Percentiles rank a stretch among this genome's conserved stretches.
These are phyloP conservation scores for Carnegiea gigantea DNA, from an alignment of 179 eudicot genomes.

Conservation along the genomic window DNA sequence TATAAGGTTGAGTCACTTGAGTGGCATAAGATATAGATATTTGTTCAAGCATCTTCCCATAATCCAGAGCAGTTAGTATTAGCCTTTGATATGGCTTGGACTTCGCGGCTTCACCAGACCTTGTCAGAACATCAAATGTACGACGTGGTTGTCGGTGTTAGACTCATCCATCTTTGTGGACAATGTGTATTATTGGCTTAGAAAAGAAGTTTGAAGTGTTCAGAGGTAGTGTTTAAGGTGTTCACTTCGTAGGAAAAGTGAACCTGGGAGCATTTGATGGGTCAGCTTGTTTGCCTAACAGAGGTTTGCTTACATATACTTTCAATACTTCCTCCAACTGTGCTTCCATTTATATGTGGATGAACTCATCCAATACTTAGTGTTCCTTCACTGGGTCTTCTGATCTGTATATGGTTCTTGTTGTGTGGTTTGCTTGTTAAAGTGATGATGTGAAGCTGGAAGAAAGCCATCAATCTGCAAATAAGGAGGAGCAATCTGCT, in stretches of 20 bases:
- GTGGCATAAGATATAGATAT: no score
- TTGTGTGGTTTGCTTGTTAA: constrained; percentile 6
- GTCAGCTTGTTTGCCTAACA: not conserved
- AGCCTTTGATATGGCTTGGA: not conserved
- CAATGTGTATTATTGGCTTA: no score
- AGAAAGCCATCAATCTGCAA: constrained; percentile 10
- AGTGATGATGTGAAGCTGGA: constrained; percentile 13
- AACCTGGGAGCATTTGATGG: not conserved
- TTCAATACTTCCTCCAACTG: not conserved
- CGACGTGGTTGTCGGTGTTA: no score
- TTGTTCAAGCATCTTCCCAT: not conserved
- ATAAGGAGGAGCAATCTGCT: constrained; percentile 5
- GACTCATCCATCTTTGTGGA: no score
- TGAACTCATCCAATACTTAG: not conserved
- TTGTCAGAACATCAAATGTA: not conserved
- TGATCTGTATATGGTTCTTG: not conserved
- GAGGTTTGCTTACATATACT: no score
- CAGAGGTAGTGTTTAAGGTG: not conserved
- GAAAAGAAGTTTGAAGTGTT: not conserved
- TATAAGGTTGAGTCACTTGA: no score
- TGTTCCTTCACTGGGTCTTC: not conserved
- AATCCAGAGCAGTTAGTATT: not conserved
- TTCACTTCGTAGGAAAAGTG: not conserved
- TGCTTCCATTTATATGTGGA: not conserved
- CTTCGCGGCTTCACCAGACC: not conserved